These are phyloP conservation scores for Xylariales sp. DNA, from an alignment of 2,329 filamentous ascomycete species.

Conservation along the genomic window DNA sequence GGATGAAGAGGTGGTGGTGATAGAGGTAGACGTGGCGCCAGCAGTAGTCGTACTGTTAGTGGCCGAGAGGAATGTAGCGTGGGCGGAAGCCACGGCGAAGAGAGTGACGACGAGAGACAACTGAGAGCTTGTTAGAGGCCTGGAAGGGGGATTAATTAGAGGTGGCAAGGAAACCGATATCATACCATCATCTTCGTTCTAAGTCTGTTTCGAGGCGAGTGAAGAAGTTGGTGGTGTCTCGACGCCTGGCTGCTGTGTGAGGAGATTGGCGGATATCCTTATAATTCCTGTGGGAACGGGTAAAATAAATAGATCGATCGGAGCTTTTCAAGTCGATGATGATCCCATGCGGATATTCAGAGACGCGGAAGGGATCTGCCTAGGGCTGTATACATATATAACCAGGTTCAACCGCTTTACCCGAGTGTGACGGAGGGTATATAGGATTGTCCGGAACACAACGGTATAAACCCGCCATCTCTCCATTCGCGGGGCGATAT, in stretches of 20 bases:
- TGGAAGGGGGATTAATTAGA: no score
- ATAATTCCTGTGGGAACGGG: not conserved
- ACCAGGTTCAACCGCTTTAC: constrained; percentile 20
- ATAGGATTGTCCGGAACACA: not conserved
- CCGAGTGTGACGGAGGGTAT: constrained; percentile 12
- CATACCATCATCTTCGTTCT: constrained; percentile 27
- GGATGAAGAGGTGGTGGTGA: constrained; percentile 16
- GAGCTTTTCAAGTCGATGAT: not conserved
- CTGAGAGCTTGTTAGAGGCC: not conserved
- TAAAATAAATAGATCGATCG: not conserved
- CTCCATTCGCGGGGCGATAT: not conserved
- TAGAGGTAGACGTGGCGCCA: not conserved
- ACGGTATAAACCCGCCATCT: not conserved
- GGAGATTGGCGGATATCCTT: no score
- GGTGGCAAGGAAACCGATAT: not conserved
- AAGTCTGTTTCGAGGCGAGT: not conserved
- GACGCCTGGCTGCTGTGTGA: not conserved
- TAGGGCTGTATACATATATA: not conserved
- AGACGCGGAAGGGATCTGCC: not conserved
- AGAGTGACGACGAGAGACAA: not conserved
- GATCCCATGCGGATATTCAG: constrained; percentile 1
- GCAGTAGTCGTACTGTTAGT: constrained; percentile 15
- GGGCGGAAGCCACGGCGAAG: not conserved
- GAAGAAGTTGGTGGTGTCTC: not conserved
- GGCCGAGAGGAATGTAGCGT: constrained; percentile 12